A percentile compares a stretch with the other conserved stretches of the same genome.
Conservation (phyloP, 805 yeast species). For the Candida methanosorbosa region DNA sequence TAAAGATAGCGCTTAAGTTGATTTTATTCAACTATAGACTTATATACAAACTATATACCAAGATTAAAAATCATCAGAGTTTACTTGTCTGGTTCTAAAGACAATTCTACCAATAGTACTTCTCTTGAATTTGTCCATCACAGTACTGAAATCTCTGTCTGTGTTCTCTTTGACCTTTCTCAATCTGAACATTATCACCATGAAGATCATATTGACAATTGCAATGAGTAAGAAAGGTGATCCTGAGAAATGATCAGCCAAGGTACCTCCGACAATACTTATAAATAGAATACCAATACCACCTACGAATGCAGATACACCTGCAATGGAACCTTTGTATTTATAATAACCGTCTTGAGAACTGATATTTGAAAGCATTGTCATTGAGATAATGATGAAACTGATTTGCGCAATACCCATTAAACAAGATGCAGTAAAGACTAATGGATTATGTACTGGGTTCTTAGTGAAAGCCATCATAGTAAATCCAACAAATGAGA, state of each 20-base stretch:
- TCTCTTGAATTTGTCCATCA: slow-evolving; percentile 5
- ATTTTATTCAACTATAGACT: too few relatives aligned
- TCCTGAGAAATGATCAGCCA: slow-evolving; percentile 48
- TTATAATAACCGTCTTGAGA: slow-evolving; percentile 35
- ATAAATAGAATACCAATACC: slow-evolving; percentile 57
- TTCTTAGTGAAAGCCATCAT: slow-evolving; percentile 23
- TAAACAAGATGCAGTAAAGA: slow-evolving; percentile 32
- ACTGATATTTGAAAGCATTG: slow-evolving; percentile 30
- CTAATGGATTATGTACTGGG: slow-evolving; percentile 27
- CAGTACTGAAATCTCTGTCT: slow-evolving; percentile 8
- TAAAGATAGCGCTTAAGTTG: too few relatives aligned
- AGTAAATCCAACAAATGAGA: slow-evolving; percentile 37
- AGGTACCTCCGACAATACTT: slow-evolving; percentile 52
- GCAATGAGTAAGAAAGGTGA: slow-evolving; percentile 53
- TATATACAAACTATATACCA: too few relatives aligned
- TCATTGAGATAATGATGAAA: slow-evolving; percentile 53
- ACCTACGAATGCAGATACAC: slow-evolving; percentile 60
- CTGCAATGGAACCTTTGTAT: slow-evolving; percentile 57
- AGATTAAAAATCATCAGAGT: slow-evolving; percentile 1
- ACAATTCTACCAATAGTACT: slow-evolving; percentile 6
- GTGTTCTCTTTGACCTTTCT: slow-evolving; percentile 11
- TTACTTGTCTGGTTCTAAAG: background rate
- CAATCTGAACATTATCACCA: slow-evolving; percentile 22
- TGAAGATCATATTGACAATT: slow-evolving; percentile 24
- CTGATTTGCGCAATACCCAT: slow-evolving; percentile 59